phyloP scores from a whole-genome alignment of 108 stramenopile genomes.

The Discostella pseudostelligera region DNA sequence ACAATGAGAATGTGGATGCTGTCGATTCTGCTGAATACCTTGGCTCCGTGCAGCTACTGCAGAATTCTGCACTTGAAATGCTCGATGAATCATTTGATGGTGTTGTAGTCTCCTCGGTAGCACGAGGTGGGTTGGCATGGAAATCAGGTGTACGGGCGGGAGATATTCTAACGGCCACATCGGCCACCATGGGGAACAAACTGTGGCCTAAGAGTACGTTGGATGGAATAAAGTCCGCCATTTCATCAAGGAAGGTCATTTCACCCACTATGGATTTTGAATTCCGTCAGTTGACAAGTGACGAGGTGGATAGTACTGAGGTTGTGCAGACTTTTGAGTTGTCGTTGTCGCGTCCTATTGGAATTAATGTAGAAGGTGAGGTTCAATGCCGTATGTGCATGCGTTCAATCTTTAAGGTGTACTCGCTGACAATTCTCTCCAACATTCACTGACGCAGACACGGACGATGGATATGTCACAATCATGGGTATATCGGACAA shows the following conservation, averaged over 20 bases:
- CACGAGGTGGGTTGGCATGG: conserved; percentile 59
- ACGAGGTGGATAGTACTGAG: conserved; percentile 10
- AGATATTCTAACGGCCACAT: conserved; percentile 60
- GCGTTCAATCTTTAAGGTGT: too few species aligned
- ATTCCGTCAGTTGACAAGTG: conserved; percentile 48
- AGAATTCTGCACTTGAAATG: conserved; percentile 41
- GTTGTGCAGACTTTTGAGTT: conserved; percentile 57
- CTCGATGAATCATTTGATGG: conserved; percentile 54
- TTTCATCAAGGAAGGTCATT: conserved; percentile 62
- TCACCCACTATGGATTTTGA: conserved; percentile 52
- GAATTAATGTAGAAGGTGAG: conserved; percentile 76
- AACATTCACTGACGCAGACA: conserved; percentile 40
- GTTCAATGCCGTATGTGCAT: background rate
- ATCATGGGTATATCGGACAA: conserved; percentile 69
- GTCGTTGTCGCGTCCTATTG: conserved; percentile 67
- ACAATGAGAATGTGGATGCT: background rate
- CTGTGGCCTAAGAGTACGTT: conserved; percentile 81
- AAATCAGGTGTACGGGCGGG: conserved; percentile 69
- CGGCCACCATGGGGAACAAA: conserved; percentile 71
- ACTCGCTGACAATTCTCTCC: background rate
- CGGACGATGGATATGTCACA: conserved; percentile 74
- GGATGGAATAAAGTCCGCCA: conserved; percentile 76
- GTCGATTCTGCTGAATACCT: conserved; percentile 10
- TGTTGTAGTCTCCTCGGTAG: conserved; percentile 65
- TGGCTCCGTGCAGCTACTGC: conserved; percentile 42